Base-by-base conservation (phyloP, 2,329 filamentous ascomycete species). In the Trichoderma guizhouense region DNA sequence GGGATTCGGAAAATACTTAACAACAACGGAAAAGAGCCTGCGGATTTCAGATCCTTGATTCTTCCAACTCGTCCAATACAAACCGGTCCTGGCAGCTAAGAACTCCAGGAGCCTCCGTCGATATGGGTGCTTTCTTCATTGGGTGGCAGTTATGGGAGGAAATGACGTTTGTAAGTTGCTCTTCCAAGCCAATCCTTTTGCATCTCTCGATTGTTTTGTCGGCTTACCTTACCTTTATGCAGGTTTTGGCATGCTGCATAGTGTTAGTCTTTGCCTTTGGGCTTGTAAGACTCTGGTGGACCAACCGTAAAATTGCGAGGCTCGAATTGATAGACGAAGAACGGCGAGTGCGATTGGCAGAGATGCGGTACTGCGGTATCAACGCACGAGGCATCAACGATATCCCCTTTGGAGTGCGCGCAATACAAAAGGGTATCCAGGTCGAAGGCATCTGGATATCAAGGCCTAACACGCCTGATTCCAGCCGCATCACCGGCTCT, bases 361-460 rank as follows among this genome's bases (percentile, higher is more conserved):
- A 89, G 76, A 84, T 89, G 83, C 87, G 81, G 73, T 87, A 81
- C 79, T 89, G 84, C 73, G 89, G 85, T 77, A 84, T 89, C 62
- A 74, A 80, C 7, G 72, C 76, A 21, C 64, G 79, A 67, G 77
- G 79, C 32, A 72, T 76, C 21, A 84, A 88, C 65, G 91, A 93
- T 11, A 89, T 97, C 43, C 94, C 94, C 0, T 98, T 98, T 77
- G 95, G 95, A 24, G 89, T 96, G 68, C 90, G 92, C 76, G 95
- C 95, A 7, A 89, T 98, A 61, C 91, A 97, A 79, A 92, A 89
- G 75, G 94, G 94, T 7, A 85, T 97, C 57, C 89, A 95, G 78
- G 89, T 97, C 8, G 93, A 97, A 74, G 95, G 94, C 5, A 94
- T 98, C 65, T 94, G 92, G 91, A 89, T 92, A 64, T 91, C 89